These are phyloP conservation scores for Sechiopsis laciniata DNA, from an alignment of 306 rosid species.

Conservation along the genomic window DNA sequence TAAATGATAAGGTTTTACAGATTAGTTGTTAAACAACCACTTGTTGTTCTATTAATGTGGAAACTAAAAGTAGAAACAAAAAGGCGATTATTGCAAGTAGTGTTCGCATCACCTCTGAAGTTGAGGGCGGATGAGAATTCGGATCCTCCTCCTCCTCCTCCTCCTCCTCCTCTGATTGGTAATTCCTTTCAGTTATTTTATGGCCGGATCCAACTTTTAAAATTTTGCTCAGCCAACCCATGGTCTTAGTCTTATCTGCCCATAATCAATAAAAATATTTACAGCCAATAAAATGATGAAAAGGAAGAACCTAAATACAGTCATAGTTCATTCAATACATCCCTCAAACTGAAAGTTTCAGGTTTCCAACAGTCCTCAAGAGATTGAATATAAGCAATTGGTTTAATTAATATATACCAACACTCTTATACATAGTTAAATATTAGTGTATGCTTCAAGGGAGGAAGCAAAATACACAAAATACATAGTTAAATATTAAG, in stretches of 20 bases:
- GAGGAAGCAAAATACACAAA: background rate
- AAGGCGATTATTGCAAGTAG: constrained; percentile 1
- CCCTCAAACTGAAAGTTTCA: background rate
- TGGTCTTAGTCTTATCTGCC: constrained; percentile 10
- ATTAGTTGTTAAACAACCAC: background rate
- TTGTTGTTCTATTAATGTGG: no score
- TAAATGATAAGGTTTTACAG: background rate
- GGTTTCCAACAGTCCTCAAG: background rate
- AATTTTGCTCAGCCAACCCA: constrained; percentile 31
- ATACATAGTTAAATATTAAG: no score
- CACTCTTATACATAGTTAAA: background rate
- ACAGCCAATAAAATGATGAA: constrained; percentile 10
- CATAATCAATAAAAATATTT: constrained; percentile 17
- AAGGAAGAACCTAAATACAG: background rate
- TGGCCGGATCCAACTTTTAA: constrained; percentile 25
- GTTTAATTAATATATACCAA: background rate
- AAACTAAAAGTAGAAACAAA: background rate
- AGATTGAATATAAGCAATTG: constrained; percentile 2
- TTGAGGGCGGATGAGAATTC: constrained; percentile 49
- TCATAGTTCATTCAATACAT: background rate
- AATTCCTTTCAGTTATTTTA: constrained; percentile 42
- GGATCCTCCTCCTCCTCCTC: no score
- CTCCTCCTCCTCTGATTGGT: constrained; percentile 36
- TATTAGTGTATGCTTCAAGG: background rate
- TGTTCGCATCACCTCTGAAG: constrained; percentile 52